A percentile compares a stretch with the other conserved stretches of the same genome.
These are phyloP conservation scores for Sarcocystis neurona DNA, from an alignment of 169 alveolate species.

Conservation along the genomic window DNA sequence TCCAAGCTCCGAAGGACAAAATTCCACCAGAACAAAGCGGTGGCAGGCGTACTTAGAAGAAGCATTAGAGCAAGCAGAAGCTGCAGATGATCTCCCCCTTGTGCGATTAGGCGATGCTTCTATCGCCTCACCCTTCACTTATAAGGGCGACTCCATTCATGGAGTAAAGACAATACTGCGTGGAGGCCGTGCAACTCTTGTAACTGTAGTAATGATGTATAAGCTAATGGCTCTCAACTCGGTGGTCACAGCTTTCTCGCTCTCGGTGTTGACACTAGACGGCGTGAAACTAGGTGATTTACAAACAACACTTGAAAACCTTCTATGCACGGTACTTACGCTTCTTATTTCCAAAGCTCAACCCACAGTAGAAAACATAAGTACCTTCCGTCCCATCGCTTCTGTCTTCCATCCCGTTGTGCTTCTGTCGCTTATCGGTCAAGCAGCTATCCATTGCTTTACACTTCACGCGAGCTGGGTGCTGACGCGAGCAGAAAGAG, in stretches of 20 bases:
- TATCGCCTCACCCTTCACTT: conserved; percentile 98
- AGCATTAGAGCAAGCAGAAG: conserved; percentile 74
- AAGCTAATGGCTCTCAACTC: conserved; percentile 95
- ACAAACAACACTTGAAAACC: conserved; percentile 89
- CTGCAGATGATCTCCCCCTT: conserved; percentile 81
- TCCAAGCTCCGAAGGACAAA: no score
- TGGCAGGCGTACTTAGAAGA: conserved; percentile 23
- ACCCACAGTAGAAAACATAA: conserved; percentile 66
- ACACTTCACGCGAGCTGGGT: conserved; percentile 80
- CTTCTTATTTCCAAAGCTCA: conserved; percentile 74
- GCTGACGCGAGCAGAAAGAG: conserved; percentile 65
- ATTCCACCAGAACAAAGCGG: no score
- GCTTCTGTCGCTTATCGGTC: conserved; percentile 72
- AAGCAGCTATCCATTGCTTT: conserved; percentile 76
- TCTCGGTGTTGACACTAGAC: conserved; percentile 93
- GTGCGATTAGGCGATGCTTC: conserved; percentile 96
- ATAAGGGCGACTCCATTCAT: conserved; percentile 87
- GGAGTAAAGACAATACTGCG: conserved; percentile 76
- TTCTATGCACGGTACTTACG: conserved; percentile 75
- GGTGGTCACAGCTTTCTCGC: conserved; percentile 91
- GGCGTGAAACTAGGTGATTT: conserved; percentile 97
- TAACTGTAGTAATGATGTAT: conserved; percentile 94
- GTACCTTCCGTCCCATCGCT: conserved; percentile 49
- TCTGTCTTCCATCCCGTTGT: conserved; percentile 65
- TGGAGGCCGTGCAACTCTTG: conserved; percentile 95